Conservation (phyloP, 225 moss, liverwort and hornwort genomes). For the Ulota crispa region DNA sequence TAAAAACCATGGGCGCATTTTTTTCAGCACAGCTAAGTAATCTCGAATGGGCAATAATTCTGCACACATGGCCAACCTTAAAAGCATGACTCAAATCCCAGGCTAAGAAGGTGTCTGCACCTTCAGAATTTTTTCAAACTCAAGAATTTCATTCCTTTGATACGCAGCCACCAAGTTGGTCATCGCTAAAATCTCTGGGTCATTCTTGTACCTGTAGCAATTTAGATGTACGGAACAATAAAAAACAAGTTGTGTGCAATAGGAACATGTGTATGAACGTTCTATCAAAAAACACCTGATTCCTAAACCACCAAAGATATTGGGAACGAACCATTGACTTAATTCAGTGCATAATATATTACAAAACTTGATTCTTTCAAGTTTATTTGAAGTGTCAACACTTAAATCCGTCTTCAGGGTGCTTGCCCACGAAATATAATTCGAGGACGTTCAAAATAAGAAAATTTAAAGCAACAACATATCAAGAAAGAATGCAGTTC, state of each 20-base stretch:
- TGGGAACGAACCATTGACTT: neutral
- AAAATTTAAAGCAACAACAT: neutral
- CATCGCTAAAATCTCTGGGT: slow-evolving; percentile 98
- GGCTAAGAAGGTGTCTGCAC: slow-evolving; percentile 32
- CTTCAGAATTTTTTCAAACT: slow-evolving; percentile 99
- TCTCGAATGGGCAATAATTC: slow-evolving; percentile 17
- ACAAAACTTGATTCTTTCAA: slow-evolving; percentile 1
- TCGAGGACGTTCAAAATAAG: slow-evolving; percentile 1
- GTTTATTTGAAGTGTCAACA: neutral
- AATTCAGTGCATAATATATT: neutral
- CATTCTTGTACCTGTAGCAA: slow-evolving; percentile 89
- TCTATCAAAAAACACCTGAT: neutral
- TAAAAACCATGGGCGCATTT: slow-evolving; percentile 45
- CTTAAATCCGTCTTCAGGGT: neutral
- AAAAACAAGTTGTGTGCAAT: neutral
- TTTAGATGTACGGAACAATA: neutral
- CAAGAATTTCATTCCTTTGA: slow-evolving; percentile 98
- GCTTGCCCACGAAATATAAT: neutral
- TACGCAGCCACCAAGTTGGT: slow-evolving; percentile 99
- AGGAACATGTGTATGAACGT: neutral
- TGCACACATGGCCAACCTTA: neutral
- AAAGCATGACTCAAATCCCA: neutral
- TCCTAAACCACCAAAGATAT: neutral
- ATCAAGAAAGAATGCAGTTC: neutral
- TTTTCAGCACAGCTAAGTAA: slow-evolving; percentile 29